Base-by-base conservation (phyloP, 306 rosid species). In the Lotus japonicus region DNA sequence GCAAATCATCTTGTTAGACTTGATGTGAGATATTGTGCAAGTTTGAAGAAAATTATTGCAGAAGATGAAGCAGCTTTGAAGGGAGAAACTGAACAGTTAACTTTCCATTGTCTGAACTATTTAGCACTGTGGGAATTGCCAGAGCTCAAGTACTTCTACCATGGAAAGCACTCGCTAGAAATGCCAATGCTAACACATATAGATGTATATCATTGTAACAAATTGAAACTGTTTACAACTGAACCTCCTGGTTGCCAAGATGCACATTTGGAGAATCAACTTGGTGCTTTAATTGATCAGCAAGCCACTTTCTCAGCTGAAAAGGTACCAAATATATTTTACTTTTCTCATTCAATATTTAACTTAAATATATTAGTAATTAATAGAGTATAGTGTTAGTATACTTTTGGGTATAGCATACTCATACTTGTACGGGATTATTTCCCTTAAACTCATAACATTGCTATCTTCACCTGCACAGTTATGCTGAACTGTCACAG, bases 1-100 rank as follows among this genome's bases (percentile, higher is more conserved):
- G 75, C 75, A 2, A 79, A 39, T 49, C 17, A 39, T 52, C 74
- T 83, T 7, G 15, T 6, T 1, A 36, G 7, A 4, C 48, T 83
- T n/a, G 11, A 7, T 4, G 64, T 83, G 50, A 17, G 11, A 16
- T 2, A 16, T 2, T 79, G 76, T 72, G 73, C 23, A 8, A 72
- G 16, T 9, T 10, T 71, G 39, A 28, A 12, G 23, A 75, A 76
- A 44, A 51, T 76, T n/a, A 41, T 83, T 52, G 58, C 35, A 18
- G 36, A 54, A 23, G 2, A 10, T 15, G 15, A 61, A 66, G 12
- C 9, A 10, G 15, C 7, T 7, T 11, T 31, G 17, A 14, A 21
- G 13, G 54, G n/a, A 39, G 54, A 2, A 55, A 21, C 12, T 14
- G 42, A 26, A 41, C 35, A 42, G 44, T 5, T 41, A n/a, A 42